Conservation (phyloP, 2,329 filamentous ascomycete genomes). For the Calonectria multiphialidica region DNA sequence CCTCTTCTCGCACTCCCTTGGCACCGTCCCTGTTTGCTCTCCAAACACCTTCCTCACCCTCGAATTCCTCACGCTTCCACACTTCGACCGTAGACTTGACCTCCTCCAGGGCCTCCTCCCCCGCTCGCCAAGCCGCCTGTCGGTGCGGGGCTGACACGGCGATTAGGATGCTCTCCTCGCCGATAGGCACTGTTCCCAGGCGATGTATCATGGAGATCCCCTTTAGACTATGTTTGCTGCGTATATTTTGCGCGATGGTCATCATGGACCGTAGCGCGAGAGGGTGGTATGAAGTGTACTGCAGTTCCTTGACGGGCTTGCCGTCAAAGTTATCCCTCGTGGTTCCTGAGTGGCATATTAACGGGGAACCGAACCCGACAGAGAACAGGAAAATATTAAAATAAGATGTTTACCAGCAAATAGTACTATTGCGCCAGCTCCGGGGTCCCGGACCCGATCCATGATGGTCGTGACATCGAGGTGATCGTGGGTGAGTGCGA, state of each 20-base stretch:
- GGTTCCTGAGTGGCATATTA: conserved; percentile 66
- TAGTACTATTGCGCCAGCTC: conserved; percentile 81
- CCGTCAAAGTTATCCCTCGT: conserved; percentile 81
- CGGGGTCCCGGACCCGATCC: conserved; percentile 76
- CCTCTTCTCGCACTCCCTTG: conserved; percentile 61
- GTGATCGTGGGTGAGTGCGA: conserved; percentile 74
- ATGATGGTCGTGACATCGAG: conserved; percentile 71
- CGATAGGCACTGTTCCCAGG: conserved; percentile 86
- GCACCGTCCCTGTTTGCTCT: conserved; percentile 86
- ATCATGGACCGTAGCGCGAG: conserved; percentile 78
- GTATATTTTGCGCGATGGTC: conserved; percentile 69
- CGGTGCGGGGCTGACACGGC: conserved; percentile 88
- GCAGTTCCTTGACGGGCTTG: conserved; percentile 79
- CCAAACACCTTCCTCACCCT: conserved; percentile 83
- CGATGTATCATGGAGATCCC: conserved; percentile 87
- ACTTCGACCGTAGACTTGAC: conserved; percentile 92
- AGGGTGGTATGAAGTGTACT: conserved; percentile 80
- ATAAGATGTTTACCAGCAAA: conserved; percentile 69
- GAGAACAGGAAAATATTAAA: conserved; percentile 11
- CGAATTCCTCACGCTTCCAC: conserved; percentile 94
- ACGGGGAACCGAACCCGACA: neutral
- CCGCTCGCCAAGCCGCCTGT: conserved; percentile 86
- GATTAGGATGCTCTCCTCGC: conserved; percentile 94
- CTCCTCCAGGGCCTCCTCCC: conserved; percentile 88
- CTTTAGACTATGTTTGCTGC: conserved; percentile 72